Evolutionary conservation across 352 stramenopile genomes (phyloP), one percentile per base, ranked within the genome.

Genomic region (Elongisporangium senticosum): DNA sequence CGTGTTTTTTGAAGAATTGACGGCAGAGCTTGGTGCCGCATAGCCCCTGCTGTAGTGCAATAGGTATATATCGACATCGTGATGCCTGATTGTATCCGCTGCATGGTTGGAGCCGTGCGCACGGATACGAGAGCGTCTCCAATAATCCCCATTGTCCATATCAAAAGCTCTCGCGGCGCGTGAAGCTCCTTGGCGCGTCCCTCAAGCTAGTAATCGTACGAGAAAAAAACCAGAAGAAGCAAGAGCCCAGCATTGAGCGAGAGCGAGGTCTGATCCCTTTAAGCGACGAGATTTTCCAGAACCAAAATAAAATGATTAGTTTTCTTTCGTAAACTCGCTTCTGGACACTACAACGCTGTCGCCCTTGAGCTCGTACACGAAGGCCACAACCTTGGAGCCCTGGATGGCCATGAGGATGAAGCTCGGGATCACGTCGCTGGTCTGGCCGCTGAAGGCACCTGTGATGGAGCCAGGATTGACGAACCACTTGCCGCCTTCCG

Each of bases 361-460:
- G 14, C 62, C 74, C 51, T 90, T 87, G 56, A 97, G 78, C 65
- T 98, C 90, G 71, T 99, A 99, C 1, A 99, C 83, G 71, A 99
- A 99, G 47, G 91, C 96, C 3, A 99, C 95, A 39, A 98, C 87
- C 68, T 99, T 99, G 40, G 62, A 64, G 1, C 93, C 96, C 66
- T 99, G 96, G 52, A 99, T 85, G n/a, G 96, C 97, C 71, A 99
- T 90, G 56, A 99, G 85, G 68, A 99, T 97, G 63, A 99, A 99
- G 49, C 95, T 99, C 20, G 97, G 96, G 33, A 82, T 84, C 11
- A 96, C 77, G 39, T 94, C 74, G 60, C 69, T 83, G 1, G 75
- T 65, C 20, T 83, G 71, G 48, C 87, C 85, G 23, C 83, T 96
- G 71, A 97, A 98, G 1, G 96, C 96, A 47, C 97, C 97, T 0